Evolutionary conservation across 1,284 basidiomycete genomes (phyloP), one percentile per base, ranked within the genome.

Genomic region (Tilletia walkeri): DNA sequence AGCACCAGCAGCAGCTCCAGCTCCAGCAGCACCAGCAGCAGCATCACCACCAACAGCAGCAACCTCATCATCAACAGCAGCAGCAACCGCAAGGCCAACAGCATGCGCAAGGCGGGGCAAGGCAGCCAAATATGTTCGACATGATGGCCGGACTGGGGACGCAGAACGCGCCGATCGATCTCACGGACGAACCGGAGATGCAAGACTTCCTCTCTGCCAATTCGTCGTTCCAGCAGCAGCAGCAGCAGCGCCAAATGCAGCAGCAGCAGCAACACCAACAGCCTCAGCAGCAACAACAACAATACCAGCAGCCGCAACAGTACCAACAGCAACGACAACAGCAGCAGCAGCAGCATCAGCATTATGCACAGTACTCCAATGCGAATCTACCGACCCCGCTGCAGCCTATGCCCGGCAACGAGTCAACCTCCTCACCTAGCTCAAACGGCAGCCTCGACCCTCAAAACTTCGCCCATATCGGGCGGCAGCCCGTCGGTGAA

Each of bases 121-220:
- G 7, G 50, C 50, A 53, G 20, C 16, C 16, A 9, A 18, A 9
- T 3, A 18, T 18, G 12, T 24, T n/a, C 5, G 50, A 24, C 41
- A 45, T 45, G 14, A 7, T 45, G 41, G 41, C 41, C 7, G 59
- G 59, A 3, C 34, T 63, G 10, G 59, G 59, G 3, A 63, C 36
- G 14, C 59, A 63, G 59, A 38, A 63, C 59, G 59, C 59, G 30
- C 59, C 59, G 0, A 63, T 63, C 6, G 59, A 63, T 16, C 34
- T 63, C 18, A 63, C 59, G 34, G 59, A 63, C 36, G 50, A 53
- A 6, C 10, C 16, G 1, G 50, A 53, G 6, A n/a, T 18, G 20
- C 50, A 53, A 5, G 59, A 41, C 18, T 14, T 41, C 38, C 2
- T n/a, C 36, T 10, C 50, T 24, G 59, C 59, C 18, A 20, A 4